These are phyloP conservation scores for Camellia japonica DNA, from an alignment of 148 eudicot species.

Conservation along the genomic window DNA sequence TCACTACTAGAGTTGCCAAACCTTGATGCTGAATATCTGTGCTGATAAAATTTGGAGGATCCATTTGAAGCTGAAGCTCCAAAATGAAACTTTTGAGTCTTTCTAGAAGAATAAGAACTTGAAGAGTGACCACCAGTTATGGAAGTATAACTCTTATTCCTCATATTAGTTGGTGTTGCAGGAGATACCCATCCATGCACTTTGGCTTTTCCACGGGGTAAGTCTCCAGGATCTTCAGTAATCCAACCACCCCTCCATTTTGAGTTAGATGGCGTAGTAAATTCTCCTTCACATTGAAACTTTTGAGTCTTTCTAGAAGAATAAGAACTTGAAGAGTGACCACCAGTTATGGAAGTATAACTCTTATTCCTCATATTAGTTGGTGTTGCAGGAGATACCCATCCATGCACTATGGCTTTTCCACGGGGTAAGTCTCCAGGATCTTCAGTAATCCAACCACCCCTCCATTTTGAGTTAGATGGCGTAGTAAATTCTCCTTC, in stretches of 20 bases:
- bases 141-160: conserved; percentile 31
- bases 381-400: conserved; percentile 67
- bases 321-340: conserved; percentile 38
- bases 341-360: conserved; percentile 28
- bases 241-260: conserved; percentile 69
- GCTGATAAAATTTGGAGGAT: conserved; percentile 26
- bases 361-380: conserved; percentile 30
- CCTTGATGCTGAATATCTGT: conserved; percentile 48
- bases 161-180: conserved; percentile 40
- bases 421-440: conserved; percentile 38
- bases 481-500: conserved; percentile 36
- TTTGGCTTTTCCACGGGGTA: conserved; percentile 20
- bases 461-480: conserved; percentile 45
- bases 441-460: conserved; percentile 73
- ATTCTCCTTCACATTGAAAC: conserved; percentile 19
- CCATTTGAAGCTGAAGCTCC: conserved; percentile 42
- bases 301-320: conserved; percentile 32
- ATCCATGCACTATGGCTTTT: conserved; percentile 18
- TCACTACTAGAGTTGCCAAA: conserved; percentile 41
- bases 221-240: conserved; percentile 58
- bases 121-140: conserved; percentile 37
- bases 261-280: conserved; percentile 33
- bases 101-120: conserved; percentile 34
- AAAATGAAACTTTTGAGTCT: conserved; percentile 25
- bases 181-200: conserved; percentile 52